phyloP scores from a whole-genome alignment of 1,284 basidiomycete species.

The Puccinia polysora region DNA sequence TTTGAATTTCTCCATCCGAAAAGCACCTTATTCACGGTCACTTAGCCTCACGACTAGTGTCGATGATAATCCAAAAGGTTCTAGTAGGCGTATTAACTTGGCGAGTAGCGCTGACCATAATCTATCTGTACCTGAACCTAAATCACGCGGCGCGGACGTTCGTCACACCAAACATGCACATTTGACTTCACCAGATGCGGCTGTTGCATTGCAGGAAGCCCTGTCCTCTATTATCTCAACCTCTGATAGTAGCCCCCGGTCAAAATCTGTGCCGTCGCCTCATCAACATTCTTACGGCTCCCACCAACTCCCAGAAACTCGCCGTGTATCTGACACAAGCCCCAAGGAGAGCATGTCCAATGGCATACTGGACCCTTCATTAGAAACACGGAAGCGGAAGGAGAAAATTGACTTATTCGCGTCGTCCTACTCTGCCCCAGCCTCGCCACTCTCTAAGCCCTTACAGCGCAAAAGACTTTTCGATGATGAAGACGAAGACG shows the following conservation, averaged over 20 bases:
- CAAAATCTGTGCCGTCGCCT: constrained; percentile 6
- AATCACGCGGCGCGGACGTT: background rate
- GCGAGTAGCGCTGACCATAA: background rate
- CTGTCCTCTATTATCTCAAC: constrained; percentile 40
- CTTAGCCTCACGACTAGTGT: background rate
- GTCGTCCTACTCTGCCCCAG: constrained; percentile 8
- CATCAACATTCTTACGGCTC: constrained; percentile 4
- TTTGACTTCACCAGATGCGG: constrained; percentile 25
- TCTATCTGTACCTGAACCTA: background rate
- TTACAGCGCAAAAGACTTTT: constrained; percentile 36
- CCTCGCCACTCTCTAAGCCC: constrained; percentile 1
- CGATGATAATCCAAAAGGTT: background rate
- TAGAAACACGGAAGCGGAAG: background rate
- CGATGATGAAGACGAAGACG: constrained; percentile 31
- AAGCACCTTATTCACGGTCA: background rate
- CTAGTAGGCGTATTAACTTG: background rate
- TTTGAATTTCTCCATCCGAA: constrained; percentile 5
- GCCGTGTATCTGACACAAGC: constrained; percentile 5
- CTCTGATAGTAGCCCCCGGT: constrained; percentile 10
- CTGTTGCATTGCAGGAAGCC: constrained; percentile 36
- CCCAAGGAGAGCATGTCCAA: background rate
- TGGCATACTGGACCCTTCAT: constrained; percentile 1
- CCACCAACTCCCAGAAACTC: background rate
- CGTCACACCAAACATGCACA: background rate
- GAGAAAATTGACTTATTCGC: background rate